These are phyloP conservation scores for Kodamaea jinghongensis DNA, from an alignment of 805 yeast genomes.

Conservation along the genomic window DNA sequence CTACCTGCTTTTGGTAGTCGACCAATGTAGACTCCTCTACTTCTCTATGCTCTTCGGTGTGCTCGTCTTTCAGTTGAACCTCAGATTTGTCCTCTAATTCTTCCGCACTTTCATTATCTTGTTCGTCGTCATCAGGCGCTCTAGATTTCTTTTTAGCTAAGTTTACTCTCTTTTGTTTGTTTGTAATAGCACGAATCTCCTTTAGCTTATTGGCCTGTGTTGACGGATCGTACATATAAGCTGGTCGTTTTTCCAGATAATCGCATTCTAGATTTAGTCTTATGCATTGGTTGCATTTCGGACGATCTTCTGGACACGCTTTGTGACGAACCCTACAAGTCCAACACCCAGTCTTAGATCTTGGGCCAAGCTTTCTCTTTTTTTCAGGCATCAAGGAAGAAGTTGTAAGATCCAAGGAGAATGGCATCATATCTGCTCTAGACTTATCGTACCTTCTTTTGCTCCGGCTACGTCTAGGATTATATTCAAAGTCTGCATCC, in stretches of 20 bases:
- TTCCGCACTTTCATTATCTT: too few species aligned
- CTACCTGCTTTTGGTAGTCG: too few species aligned
- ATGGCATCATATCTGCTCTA: too few species aligned
- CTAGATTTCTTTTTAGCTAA: conserved; percentile 13
- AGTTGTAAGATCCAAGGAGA: too few species aligned
- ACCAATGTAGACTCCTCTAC: too few species aligned
- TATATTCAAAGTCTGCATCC: too few species aligned
- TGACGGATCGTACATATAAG: conserved; percentile 46
- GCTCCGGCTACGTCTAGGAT: too few species aligned
- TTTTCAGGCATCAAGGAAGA: conserved; percentile 7
- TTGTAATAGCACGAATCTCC: conserved; percentile 46
- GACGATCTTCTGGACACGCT: conserved; percentile 66
- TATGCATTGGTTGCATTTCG: conserved; percentile 56
- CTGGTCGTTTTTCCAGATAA: conserved; percentile 50
- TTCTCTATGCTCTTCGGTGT: too few species aligned
- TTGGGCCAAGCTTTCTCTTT: conserved; percentile 18
- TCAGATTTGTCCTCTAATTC: too few species aligned
- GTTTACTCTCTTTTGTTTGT: conserved; percentile 22
- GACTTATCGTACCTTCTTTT: too few species aligned
- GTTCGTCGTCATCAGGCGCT: background rate
- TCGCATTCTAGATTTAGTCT: conserved; percentile 58
- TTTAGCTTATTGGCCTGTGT: conserved; percentile 46
- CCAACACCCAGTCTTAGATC: conserved; percentile 72
- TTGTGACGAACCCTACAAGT: conserved; percentile 72
- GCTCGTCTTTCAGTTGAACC: too few species aligned